Percentiles rank a stretch among this genome's conserved stretches.
Evolutionary conservation across 495 filamentous ascomycete genomes (phyloP).

Genomic region (Tuber umbilicatum): DNA sequence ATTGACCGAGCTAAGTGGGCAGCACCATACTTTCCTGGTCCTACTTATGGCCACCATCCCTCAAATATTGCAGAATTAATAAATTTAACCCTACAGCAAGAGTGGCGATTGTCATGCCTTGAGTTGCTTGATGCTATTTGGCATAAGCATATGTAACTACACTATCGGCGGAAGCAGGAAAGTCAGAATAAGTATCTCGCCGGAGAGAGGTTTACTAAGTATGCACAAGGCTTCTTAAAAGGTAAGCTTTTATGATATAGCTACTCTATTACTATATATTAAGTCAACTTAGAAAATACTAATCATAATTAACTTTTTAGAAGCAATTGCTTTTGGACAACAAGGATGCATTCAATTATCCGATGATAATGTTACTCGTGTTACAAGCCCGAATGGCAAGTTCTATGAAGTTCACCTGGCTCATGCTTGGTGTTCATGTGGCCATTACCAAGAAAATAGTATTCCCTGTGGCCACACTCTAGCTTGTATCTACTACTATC

Average conservation of each 20-base stretch:
- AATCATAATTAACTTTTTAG: neutral
- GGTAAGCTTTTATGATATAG: neutral
- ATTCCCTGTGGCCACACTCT: neutral
- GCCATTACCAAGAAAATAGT: neutral
- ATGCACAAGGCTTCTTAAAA: neutral
- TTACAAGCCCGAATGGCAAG: neutral
- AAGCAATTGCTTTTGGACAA: neutral
- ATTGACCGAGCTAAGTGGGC: neutral
- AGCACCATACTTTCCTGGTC: neutral
- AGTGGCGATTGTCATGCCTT: slow-evolving; percentile 8
- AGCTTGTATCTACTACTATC: neutral
- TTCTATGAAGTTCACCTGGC: neutral
- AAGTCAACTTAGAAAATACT: neutral
- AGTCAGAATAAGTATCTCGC: neutral
- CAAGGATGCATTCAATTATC: neutral
- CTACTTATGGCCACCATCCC: slow-evolving; percentile 3
- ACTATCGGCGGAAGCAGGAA: neutral
- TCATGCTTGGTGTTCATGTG: neutral
- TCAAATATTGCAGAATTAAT: slow-evolving; percentile 17
- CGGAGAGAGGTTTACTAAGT: neutral
- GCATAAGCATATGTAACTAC: slow-evolving; percentile 16
- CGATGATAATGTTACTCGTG: neutral
- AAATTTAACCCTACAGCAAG: slow-evolving; percentile 10
- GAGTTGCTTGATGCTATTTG: slow-evolving; percentile 12
- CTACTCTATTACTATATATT: neutral